A percentile compares a stretch with the other conserved stretches of the same genome.
These are phyloP conservation scores for Halophytophthora batemanensis DNA, from an alignment of 352 stramenopile genomes.

Conservation along the genomic window DNA sequence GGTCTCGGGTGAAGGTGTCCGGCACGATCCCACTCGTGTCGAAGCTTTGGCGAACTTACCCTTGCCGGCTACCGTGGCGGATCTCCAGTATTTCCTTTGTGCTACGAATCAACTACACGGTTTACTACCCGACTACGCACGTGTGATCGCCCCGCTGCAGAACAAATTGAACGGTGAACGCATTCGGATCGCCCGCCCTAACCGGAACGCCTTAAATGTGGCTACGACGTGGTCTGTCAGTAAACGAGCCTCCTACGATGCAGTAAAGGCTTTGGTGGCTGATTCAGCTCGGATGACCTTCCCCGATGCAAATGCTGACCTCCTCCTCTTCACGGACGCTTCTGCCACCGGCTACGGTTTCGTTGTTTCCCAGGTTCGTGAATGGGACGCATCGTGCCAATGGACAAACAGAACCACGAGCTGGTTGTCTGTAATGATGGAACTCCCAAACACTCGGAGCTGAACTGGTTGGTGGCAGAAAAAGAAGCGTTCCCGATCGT, in stretches of 20 bases:
- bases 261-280: not conserved
- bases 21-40: conserved; percentile 9
- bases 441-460: not conserved
- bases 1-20: conserved; percentile 6
- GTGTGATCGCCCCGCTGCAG: conserved; percentile 10
- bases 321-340: no score
- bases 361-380: conserved; percentile 3
- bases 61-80: not conserved
- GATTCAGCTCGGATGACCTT: not conserved
- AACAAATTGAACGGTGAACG: not conserved
- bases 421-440: conserved; percentile 3
- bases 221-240: not conserved
- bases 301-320: not conserved
- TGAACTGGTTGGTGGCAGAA: conserved; percentile 11
- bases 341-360: no score
- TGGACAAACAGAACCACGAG: conserved; percentile 3
- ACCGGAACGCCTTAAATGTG: conserved; percentile 2
- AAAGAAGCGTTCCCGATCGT: conserved; percentile 13
- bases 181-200: not conserved
- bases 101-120: conserved; percentile 12
- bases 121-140: conserved; percentile 12
- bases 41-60: conserved; percentile 2
- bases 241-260: not conserved
- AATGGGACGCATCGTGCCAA: not conserved
- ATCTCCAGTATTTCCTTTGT: conserved; percentile 19